Conservation (phyloP, 306 rosid genomes). For the Heteromeles arbutifolia region DNA sequence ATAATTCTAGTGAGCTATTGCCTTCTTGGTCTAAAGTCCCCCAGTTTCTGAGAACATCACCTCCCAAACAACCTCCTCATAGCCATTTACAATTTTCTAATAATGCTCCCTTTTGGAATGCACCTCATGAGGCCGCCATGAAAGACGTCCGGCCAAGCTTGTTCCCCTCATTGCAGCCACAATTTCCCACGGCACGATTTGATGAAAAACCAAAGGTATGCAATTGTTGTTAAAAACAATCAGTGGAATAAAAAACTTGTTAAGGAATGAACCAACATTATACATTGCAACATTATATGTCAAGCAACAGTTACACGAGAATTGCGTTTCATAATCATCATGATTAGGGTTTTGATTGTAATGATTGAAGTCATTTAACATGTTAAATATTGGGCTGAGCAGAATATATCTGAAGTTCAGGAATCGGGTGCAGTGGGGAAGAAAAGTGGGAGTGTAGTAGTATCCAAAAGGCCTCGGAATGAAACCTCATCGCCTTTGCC, state of each 20-base stretch:
- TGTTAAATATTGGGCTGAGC: slow-evolving; percentile 21
- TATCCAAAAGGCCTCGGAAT: slow-evolving; percentile 80
- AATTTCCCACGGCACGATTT: slow-evolving; percentile 42
- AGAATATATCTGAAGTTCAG: slow-evolving; percentile 65
- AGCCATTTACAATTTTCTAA: slow-evolving; percentile 76
- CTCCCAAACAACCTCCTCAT: slow-evolving; percentile 55
- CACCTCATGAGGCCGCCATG: slow-evolving; percentile 53
- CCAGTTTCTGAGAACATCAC: slow-evolving; percentile 63
- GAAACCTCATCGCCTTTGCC: slow-evolving; percentile 88
- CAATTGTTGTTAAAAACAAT: background rate
- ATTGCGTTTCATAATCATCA: background rate
- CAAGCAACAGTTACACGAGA: background rate
- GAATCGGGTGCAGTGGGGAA: slow-evolving; percentile 56
- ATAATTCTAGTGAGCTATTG: slow-evolving; percentile 44
- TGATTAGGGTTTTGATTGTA: slow-evolving; percentile 20
- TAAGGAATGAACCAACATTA: background rate
- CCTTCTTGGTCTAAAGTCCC: slow-evolving; percentile 52
- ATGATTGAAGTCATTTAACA: slow-evolving; percentile 9
- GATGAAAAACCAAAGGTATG: slow-evolving; percentile 75
- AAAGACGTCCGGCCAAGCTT: slow-evolving; percentile 57
- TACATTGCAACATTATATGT: background rate
- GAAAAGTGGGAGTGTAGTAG: slow-evolving; percentile 70
- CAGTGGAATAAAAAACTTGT: background rate
- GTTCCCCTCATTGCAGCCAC: slow-evolving; percentile 62
- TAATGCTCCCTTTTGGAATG: slow-evolving; percentile 81